Evolutionary conservation across 192 early-diverging fungal genomes (phyloP).

Genomic region (Backusella westeae): DNA sequence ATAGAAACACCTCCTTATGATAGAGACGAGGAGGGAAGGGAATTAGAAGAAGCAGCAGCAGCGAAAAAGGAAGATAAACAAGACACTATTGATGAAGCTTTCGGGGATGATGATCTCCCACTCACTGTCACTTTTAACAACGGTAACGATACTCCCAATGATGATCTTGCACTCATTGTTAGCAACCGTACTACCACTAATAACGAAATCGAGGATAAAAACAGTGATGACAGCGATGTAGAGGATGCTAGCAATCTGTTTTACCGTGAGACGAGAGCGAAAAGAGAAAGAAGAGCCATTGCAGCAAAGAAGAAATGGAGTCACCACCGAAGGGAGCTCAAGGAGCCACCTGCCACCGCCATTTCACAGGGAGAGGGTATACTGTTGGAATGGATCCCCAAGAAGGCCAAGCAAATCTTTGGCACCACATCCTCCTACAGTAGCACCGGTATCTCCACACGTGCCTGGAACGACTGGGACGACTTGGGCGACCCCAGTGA

Average conservation of each 20-base stretch:
- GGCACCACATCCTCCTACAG: neutral
- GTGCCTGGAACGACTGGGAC: conserved; percentile 27
- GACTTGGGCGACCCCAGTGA: conserved; percentile 25
- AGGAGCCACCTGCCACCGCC: neutral
- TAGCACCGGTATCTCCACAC: neutral
- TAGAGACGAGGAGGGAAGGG: neutral
- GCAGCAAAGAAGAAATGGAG: neutral
- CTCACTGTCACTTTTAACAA: neutral
- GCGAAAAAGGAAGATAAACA: neutral
- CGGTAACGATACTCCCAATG: neutral
- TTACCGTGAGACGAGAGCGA: too few relatives aligned
- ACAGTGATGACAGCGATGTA: neutral
- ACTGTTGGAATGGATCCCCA: conserved; percentile 10
- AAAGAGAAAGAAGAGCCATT: neutral
- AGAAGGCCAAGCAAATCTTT: conserved; percentile 23
- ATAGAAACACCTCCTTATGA: neutral
- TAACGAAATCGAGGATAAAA: neutral
- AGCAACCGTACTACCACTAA: neutral
- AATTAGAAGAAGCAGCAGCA: neutral
- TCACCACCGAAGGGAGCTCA: neutral
- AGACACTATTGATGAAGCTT: neutral
- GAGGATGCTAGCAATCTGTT: neutral
- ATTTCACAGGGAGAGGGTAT: conserved; percentile 37
- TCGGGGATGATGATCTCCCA: neutral
- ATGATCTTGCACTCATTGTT: neutral